A percentile compares a stretch with the other conserved stretches of the same genome.
These are phyloP conservation scores for Solanum ahanhuiri DNA, from an alignment of 257 asterid genomes.

Conservation along the genomic window DNA sequence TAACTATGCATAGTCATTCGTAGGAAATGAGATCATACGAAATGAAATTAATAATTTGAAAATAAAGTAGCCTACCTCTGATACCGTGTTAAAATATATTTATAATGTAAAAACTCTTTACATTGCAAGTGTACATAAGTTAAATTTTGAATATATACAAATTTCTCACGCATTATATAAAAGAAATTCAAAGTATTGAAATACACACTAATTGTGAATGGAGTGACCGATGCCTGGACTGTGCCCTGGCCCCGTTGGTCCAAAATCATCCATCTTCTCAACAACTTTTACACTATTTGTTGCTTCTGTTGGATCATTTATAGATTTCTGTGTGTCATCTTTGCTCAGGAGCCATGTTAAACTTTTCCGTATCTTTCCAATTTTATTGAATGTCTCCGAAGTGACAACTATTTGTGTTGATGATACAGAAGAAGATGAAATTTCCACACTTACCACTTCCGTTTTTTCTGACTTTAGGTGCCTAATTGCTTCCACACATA, in stretches of 20 bases:
- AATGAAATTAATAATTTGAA: background rate
- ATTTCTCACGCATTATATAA: background rate
- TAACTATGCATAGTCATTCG: background rate
- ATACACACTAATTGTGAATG: constrained; percentile 5
- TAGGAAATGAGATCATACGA: background rate
- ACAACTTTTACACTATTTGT: background rate
- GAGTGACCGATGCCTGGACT: constrained; percentile 35
- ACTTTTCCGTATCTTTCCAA: background rate
- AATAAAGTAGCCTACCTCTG: background rate
- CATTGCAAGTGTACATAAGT: background rate
- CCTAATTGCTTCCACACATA: constrained; percentile 5
- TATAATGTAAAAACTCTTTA: background rate
- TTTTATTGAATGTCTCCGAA: background rate
- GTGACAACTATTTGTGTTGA: background rate
- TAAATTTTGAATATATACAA: background rate
- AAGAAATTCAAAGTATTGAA: background rate
- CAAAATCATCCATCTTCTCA: constrained; percentile 9
- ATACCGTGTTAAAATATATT: background rate
- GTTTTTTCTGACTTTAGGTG: background rate
- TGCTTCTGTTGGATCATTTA: background rate
- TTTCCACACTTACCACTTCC: background rate
- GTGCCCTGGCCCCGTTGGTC: constrained; percentile 26
- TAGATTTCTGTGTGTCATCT: background rate
- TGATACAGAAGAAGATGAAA: background rate
- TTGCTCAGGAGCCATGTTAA: background rate